Evolutionary conservation across 306 rosid genomes (phyloP).

Genomic region (Gleditsia sinensis): DNA sequence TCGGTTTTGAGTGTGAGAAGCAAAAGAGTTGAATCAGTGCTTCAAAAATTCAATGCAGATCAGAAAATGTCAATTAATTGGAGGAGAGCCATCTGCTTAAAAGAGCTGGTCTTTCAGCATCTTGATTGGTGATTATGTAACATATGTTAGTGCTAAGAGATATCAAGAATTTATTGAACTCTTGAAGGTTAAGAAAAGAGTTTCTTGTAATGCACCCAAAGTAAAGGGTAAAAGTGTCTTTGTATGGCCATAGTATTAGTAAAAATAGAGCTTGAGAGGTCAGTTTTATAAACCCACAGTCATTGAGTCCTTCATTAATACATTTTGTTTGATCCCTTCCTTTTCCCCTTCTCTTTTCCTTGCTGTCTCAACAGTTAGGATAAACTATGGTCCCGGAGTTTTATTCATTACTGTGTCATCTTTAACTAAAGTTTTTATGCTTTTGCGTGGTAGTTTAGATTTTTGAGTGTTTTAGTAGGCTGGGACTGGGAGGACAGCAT

Average conservation of each 20-base stretch:
- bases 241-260: neutral
- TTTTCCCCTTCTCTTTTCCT: neutral
- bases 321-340: neutral
- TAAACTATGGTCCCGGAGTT: neutral
- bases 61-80: neutral
- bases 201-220: neutral
- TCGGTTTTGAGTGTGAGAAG: constrained; percentile 7
- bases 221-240: neutral
- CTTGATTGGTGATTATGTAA: neutral
- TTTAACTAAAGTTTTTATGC: neutral
- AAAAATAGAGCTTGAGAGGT: neutral
- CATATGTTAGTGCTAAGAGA: neutral
- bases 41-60: neutral
- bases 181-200: neutral
- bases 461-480: neutral
- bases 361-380: neutral
- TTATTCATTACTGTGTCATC: neutral
- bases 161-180: neutral
- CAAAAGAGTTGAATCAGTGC: neutral
- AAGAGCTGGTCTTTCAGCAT: neutral
- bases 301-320: neutral
- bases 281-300: neutral
- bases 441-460: neutral
- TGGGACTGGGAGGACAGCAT: neutral
- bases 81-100: neutral